Conservation (phyloP, 139 green algal species). For the Chlamydomonas schloesseri region DNA sequence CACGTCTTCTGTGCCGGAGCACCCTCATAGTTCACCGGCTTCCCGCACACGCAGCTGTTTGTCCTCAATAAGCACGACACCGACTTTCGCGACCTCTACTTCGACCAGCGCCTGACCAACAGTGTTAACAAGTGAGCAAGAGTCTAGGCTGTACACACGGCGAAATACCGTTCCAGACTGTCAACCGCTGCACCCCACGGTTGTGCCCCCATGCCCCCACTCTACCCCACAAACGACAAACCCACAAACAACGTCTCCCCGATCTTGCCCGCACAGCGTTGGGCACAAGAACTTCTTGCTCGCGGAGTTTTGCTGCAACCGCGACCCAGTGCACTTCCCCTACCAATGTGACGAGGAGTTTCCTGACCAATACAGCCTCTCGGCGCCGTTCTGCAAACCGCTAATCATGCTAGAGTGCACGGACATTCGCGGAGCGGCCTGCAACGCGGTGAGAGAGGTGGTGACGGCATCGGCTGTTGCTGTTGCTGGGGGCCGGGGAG, state of each 20-base stretch:
- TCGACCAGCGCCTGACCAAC: conserved; percentile 39
- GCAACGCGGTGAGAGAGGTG: conserved; percentile 13
- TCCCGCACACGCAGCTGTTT: conserved; percentile 20
- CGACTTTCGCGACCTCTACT: conserved; percentile 29
- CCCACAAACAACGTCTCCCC: no score
- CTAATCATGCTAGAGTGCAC: conserved; percentile 25
- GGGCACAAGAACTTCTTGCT: conserved; percentile 40
- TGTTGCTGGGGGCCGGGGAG: no score
- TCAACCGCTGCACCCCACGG: no score
- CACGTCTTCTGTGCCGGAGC: no score
- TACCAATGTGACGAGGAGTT: neutral
- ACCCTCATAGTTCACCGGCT: no score
- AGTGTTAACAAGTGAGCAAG: conserved; percentile 15
- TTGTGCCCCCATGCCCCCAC: no score
- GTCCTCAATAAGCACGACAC: conserved; percentile 12
- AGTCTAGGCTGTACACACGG: no score
- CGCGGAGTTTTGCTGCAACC: conserved; percentile 22
- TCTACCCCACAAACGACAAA: no score
- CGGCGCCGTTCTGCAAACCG: conserved; percentile 13
- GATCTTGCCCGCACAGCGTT: no score
- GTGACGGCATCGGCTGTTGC: no score
- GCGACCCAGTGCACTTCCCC: conserved; percentile 24
- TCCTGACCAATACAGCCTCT: neutral
- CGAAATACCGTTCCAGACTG: no score
- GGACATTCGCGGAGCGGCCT: conserved; percentile 7